phyloP scores from a whole-genome alignment of 441 rosid species.

The Populus trichocarpa region DNA sequence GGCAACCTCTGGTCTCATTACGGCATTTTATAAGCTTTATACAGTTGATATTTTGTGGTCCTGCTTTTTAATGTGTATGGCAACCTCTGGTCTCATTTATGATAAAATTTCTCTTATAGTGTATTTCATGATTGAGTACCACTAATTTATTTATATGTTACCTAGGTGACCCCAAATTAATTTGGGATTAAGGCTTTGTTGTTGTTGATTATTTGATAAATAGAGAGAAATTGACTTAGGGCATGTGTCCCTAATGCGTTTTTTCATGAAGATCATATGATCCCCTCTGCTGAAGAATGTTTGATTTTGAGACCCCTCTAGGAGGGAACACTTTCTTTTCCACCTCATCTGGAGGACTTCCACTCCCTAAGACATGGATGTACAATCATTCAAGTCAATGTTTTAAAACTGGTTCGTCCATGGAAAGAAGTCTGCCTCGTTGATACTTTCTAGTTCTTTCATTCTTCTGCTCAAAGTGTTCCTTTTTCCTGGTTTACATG shows the following conservation, averaged over 20 bases:
- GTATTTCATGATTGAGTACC: not conserved
- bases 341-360: not conserved
- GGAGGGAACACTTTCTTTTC: not conserved
- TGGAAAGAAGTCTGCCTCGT: not conserved
- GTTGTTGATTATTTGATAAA: not conserved
- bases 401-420: not conserved
- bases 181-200: not conserved
- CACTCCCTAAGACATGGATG: not conserved
- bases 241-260: not conserved
- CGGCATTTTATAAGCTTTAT: not conserved
- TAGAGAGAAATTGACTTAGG: not conserved
- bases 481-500: not conserved
- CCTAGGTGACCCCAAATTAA: not conserved
- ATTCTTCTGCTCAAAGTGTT: not conserved
- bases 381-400: not conserved
- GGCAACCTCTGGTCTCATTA: not conserved
- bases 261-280: not conserved
- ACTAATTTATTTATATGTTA: not conserved
- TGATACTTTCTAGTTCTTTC: not conserved
- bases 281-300: not conserved
- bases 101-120: constrained; percentile 9
- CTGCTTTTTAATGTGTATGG: not conserved
- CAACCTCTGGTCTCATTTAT: not conserved
- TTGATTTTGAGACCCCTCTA: not conserved
- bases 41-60: not conserved